These are phyloP conservation scores for Calonectria naviculata DNA, from an alignment of 2,329 filamentous ascomycete genomes.

Conservation along the genomic window DNA sequence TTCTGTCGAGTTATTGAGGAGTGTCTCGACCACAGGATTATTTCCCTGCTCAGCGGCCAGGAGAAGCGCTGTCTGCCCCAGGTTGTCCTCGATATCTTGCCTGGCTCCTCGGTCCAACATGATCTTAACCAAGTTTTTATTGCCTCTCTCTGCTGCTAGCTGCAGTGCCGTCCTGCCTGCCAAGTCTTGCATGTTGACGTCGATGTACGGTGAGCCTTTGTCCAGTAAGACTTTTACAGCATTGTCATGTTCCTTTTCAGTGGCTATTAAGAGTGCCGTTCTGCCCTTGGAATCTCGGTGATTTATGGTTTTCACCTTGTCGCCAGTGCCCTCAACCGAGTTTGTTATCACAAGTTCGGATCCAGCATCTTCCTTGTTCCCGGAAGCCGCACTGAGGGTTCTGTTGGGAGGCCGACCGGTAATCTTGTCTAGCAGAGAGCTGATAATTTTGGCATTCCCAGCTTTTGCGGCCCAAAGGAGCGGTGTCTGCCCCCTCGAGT, in stretches of 20 bases:
- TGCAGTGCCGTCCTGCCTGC: neutral
- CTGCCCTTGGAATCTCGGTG: neutral
- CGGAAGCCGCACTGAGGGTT: neutral
- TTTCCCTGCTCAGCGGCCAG: neutral
- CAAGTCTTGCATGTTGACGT: neutral
- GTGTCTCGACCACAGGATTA: neutral
- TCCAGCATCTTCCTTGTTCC: neutral
- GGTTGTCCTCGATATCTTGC: neutral
- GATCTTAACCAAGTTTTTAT: neutral
- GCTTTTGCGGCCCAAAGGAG: neutral
- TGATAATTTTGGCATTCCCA: neutral
- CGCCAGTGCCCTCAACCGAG: neutral
- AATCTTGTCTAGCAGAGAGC: neutral
- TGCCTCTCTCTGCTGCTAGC: neutral
- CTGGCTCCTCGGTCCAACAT: neutral
- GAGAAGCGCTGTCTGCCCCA: neutral
- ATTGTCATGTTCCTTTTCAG: neutral
- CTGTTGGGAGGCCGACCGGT: neutral
- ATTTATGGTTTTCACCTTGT: neutral
- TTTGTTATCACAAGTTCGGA: neutral
- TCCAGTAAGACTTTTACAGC: neutral
- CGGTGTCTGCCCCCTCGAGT: neutral
- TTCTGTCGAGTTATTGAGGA: neutral
- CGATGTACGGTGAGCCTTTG: neutral
- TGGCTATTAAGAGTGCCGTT: neutral